These are phyloP conservation scores for Biscutella laevigata DNA, from an alignment of 441 rosid genomes.

Conservation along the genomic window DNA sequence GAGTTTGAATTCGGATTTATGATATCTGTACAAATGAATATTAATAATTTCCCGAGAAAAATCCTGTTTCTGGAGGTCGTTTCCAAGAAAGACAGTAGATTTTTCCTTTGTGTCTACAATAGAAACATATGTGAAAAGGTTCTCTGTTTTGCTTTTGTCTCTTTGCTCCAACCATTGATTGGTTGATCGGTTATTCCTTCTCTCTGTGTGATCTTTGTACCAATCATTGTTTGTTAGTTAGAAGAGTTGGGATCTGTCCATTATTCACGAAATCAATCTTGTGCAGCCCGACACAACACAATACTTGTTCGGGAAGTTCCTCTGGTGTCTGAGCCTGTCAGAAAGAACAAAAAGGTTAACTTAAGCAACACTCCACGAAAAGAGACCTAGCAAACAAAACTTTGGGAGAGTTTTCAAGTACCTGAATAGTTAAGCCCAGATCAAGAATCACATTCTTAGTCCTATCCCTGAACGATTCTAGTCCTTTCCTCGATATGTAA, in stretches of 20 bases:
- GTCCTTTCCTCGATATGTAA: conserved; percentile 80
- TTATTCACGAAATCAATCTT: conserved; percentile 64
- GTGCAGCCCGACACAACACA: conserved; percentile 65
- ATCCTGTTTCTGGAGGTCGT: conserved; percentile 9
- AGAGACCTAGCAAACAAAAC: not conserved
- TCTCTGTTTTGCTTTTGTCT: conserved; percentile 10
- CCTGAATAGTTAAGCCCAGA: conserved; percentile 85
- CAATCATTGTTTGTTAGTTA: conserved; percentile 31
- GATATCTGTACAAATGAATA: conserved; percentile 18
- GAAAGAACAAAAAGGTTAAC: not conserved
- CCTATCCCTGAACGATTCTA: conserved; percentile 70
- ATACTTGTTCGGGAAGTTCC: conserved; percentile 75
- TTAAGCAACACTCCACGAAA: conserved; percentile 4
- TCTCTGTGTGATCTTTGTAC: not conserved
- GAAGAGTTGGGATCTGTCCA: conserved; percentile 68
- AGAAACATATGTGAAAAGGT: conserved; percentile 13
- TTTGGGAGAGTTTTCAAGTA: conserved; percentile 13
- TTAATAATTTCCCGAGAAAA: not conserved
- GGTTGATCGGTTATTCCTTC: not conserved
- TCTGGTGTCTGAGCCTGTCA: conserved; percentile 70
- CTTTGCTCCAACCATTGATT: not conserved
- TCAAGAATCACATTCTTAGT: conserved; percentile 52
- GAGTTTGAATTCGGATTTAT: not conserved
- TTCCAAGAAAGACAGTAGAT: not conserved
- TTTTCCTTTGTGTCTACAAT: conserved; percentile 8